Base-by-base conservation (phyloP, 2,329 filamentous ascomycete genomes). In the Chaetomium sp. region DNA sequence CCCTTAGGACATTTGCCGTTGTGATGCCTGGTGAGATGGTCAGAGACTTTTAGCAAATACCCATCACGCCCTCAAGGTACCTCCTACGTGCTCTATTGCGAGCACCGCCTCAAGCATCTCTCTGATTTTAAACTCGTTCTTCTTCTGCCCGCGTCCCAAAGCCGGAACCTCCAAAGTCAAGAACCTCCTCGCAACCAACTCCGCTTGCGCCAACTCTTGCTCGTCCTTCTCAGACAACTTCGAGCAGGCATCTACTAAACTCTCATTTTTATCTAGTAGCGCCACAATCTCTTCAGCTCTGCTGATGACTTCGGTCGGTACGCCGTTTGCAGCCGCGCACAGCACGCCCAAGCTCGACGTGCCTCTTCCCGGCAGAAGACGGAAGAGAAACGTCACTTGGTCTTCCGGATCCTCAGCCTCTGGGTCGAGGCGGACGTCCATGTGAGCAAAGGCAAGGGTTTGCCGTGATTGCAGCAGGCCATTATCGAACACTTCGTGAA, bases 291-390 rank as follows among this genome's bases (percentile, higher is more conserved):
- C 79, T 60, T 90, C 86, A 0, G 92, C 91, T 54, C 91, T 82
- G 12, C 86, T 74, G 6, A 96, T 79, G 8, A 97, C 81, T 5
- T 79, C 76, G 14, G 72, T 66, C 35, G 89, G 85, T 11, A 99
- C 84, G 1, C 91, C 91, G 64, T 95, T 96, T 69, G 95, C 81
- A 3, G 85, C 84, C 34, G 94, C 94, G 67, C 94, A 97, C 70
- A 81, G 80, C 34, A 85, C 88, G 0, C 94, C 94, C 65, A 95
- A 95, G 66, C 91, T 96, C 11, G 88, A 87, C 6, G 76, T 82
- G 63, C 86, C 92, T 54, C 85, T 79, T 0, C 91, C 91, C 2
- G 75, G 63, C 4, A 71, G 66, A n/a, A 87, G 72, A 34, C 83
- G 86, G 69, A 92, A 95, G 1, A 96, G 78, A 64, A 88, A 90